A percentile compares a stretch with the other conserved stretches of the same genome.
phyloP scores from a whole-genome alignment of 2,329 filamentous ascomycete genomes.

The Trichoderma citrinoviride region DNA sequence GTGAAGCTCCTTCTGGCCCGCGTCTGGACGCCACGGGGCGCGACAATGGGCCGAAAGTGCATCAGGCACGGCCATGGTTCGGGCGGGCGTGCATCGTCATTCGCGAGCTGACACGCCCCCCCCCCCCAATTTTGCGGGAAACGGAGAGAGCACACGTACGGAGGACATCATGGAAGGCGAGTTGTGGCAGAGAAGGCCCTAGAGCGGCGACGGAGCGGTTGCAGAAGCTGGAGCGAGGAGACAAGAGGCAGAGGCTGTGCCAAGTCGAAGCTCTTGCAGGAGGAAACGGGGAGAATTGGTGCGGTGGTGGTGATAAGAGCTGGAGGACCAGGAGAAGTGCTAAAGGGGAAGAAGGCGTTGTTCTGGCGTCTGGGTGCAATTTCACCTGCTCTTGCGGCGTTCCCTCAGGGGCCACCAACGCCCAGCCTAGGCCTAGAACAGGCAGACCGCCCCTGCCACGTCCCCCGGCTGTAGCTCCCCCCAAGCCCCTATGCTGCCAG shows the following conservation, averaged over 20 bases:
- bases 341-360: constrained; percentile 22
- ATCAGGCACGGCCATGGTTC: not conserved
- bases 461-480: constrained; percentile 21
- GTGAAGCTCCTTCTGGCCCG: not conserved
- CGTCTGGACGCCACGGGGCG: not conserved
- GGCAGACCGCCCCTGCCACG: constrained; percentile 23
- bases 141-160: constrained; percentile 9
- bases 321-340: constrained; percentile 19
- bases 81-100: not conserved
- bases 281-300: constrained; percentile 19
- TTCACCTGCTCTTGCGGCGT: constrained; percentile 21
- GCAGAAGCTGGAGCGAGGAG: constrained; percentile 19
- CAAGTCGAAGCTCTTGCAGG: constrained; percentile 20
- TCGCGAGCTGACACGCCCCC: not conserved
- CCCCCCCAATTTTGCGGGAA: not conserved
- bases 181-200: not conserved
- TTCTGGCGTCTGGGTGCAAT: constrained; percentile 21
- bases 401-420: constrained; percentile 20
- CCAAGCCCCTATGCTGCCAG: not conserved
- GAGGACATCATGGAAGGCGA: constrained; percentile 29
- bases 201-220: constrained; percentile 15
- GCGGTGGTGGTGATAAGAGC: constrained; percentile 18
- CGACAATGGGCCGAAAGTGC: not conserved
- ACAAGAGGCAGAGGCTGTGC: constrained; percentile 11
- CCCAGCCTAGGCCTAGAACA: constrained; percentile 12